Evolutionary conservation across 805 yeast genomes (phyloP), one percentile per base, ranked within the genome.

Genomic region (Saccharomyces kudriavzevii): DNA sequence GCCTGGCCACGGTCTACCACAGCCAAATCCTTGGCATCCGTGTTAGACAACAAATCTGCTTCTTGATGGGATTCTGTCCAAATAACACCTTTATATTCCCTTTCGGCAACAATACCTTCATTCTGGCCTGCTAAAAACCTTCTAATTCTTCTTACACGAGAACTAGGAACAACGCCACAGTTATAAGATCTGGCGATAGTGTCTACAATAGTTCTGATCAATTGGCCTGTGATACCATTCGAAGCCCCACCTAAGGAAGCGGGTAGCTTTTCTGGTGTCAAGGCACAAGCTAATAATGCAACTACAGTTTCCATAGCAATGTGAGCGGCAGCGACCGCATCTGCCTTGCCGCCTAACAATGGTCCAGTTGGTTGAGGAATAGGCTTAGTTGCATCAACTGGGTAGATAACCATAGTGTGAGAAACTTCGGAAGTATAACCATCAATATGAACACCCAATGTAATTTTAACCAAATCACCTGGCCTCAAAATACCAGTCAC

Each of bases 101-200:
- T 80, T 74, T 92, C 99, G 40, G 91, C 92, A 58, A 90, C 94
- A 52, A 90, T 76, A 67, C 90, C 94, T 66, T 89, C 96, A 55
- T 91, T 85, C 76, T 94, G 99, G 52, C 99, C 99, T 43, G 96
- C 96, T 66, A 94, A 80, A 64, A 92, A 94, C 67, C 98, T 82
- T 75, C 96, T 82, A 54, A 91, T 79, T 70, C 97, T 81, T 74
- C 99, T 85, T 46, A 94, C 87, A 68, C 89, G 84, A 24, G 97
- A 88, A 0, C 96, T 96, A 29, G 98, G 98, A 40, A 88, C 89
- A 52, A 94, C 89, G 54, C 77, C 77, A 75, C 96, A 89, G 68
- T 86, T 82, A 73, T 84, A 94, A 1, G 85, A 76, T 54, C 78
- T 79, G n/a, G 96, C 98, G 64, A 94, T 78, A n/a, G 83, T 77